These are phyloP conservation scores for Lachnellula subtilissima DNA, from an alignment of 2,329 filamentous ascomycete species.

Conservation along the genomic window DNA sequence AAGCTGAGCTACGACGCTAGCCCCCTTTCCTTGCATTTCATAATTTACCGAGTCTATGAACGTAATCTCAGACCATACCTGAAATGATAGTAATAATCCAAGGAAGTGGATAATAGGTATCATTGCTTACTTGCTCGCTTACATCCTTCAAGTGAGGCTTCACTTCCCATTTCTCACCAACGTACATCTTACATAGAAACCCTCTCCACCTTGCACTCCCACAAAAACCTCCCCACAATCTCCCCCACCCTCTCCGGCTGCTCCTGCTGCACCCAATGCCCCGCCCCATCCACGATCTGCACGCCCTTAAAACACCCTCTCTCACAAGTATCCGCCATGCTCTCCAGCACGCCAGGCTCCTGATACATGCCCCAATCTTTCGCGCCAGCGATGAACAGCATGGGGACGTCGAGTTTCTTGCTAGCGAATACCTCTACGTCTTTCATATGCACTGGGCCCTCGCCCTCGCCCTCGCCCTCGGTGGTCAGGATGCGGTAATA, in stretches of 20 bases:
- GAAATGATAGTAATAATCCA: too few species aligned
- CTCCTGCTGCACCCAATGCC: constrained; percentile 69
- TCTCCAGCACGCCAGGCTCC: constrained; percentile 58
- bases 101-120: too few species aligned
- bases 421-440: constrained; percentile 58
- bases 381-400: constrained; percentile 55
- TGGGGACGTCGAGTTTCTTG: constrained; percentile 56
- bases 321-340: constrained; percentile 46
- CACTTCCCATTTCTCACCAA: neutral
- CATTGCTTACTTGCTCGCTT: too few species aligned
- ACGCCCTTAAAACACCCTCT: constrained; percentile 44
- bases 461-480: constrained; percentile 23
- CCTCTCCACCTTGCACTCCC: constrained; percentile 7
- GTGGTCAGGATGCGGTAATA: constrained; percentile 61
- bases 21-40: too few species aligned
- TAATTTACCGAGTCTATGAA: too few species aligned
- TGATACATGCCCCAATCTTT: constrained; percentile 67
- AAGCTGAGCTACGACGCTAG: too few species aligned
- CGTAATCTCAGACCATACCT: too few species aligned
- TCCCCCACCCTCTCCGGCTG: constrained; percentile 49
- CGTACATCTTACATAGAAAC: neutral
- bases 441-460: constrained; percentile 29
- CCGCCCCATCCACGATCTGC: constrained; percentile 53
- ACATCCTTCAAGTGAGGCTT: too few species aligned
- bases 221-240: constrained; percentile 41